Percentiles rank a stretch among this genome's conserved stretches.
Evolutionary conservation across 192 early-diverging fungal genomes (phyloP).

Genomic region (Funneliformis mosseae): DNA sequence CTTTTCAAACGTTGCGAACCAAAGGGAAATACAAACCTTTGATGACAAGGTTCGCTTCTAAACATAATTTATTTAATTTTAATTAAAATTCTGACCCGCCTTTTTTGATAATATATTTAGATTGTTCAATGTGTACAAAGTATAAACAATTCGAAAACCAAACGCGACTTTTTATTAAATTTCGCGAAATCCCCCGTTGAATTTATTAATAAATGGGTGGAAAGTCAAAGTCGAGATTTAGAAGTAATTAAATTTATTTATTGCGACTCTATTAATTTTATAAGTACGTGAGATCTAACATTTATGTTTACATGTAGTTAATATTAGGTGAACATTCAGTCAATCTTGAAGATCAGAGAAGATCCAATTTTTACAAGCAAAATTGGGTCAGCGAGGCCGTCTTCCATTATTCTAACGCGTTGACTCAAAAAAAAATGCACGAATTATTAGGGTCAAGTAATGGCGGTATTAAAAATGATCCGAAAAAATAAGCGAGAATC

Average conservation of each 20-base stretch:
- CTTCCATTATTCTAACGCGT: conserved; percentile 84
- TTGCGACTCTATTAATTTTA: conserved; percentile 2
- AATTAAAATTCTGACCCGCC: background rate
- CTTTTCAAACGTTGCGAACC: conserved; percentile 39
- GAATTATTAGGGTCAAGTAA: background rate
- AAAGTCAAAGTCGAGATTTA: conserved; percentile 89
- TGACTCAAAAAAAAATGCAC: conserved; percentile 34
- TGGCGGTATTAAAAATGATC: background rate
- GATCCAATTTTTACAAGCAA: conserved; percentile 74
- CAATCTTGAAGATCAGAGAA: conserved; percentile 74
- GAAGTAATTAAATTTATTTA: conserved; percentile 55
- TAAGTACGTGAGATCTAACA: background rate
- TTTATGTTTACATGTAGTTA: conserved; percentile 41
- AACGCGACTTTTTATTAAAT: conserved; percentile 89
- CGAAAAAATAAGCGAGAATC: background rate
- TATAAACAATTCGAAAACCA: conserved; percentile 86
- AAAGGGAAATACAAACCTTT: conserved; percentile 46
- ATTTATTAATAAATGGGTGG: conserved; percentile 93
- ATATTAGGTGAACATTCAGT: conserved; percentile 76
- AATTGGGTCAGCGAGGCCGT: conserved; percentile 86
- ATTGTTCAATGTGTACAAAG: conserved; percentile 79
- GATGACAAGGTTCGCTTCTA: conserved; percentile 57
- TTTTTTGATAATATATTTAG: conserved; percentile 19
- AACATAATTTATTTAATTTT: conserved; percentile 23
- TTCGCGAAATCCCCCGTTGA: conserved; percentile 86